Evolutionary conservation across 768 basidiomycete species (phyloP), one percentile per base, ranked within the genome.

Genomic region (Tephrocybe sp.): DNA sequence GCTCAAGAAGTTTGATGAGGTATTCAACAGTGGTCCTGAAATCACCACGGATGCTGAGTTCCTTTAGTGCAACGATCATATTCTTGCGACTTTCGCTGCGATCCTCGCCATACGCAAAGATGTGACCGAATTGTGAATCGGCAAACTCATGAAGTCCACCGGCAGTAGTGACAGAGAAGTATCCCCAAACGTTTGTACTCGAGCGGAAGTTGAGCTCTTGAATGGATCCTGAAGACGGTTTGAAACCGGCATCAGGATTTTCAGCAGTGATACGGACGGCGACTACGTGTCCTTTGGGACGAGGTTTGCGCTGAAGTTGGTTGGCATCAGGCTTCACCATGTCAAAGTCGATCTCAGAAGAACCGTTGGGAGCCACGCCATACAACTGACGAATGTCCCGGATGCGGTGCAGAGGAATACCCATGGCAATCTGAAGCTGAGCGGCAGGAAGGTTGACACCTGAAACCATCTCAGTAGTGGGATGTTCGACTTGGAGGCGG

Each of bases 201-300:
- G 94, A 97, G 50, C 97, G 87, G 86, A 99, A 99, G 70, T 98
- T 99, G 58, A 99, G 90, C 64, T 98, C 97, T 67, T 98, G 97
- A 13, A 99, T 76, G 31, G 90, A 88, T 56, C 97, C 97, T 2
- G 92, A 94, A 1, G 97, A 98, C 1, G 97, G 97, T 70, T 99
- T 99, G 80, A 99, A 99, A 4, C 97, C 97, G 9, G 97, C 97
- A 63, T 99, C 97, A 21, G 97, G 97, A 68, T 99, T 99, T 72
- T 99, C 97, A 25, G 94, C 95, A 5, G 97, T 99, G 67, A 99
- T 98, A 62, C 97, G 94, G 57, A 97, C 97, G 34, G 97, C 97
- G 58, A 99, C 90, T 57, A 98, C 97, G 64, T 99, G 97, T 25
- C 97, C 97, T 69, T 98, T 98, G 44, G 97, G 97, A 23, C 82